These are phyloP conservation scores for Metarhizium sp. DNA, from an alignment of 2,329 filamentous ascomycete species.

Conservation along the genomic window DNA sequence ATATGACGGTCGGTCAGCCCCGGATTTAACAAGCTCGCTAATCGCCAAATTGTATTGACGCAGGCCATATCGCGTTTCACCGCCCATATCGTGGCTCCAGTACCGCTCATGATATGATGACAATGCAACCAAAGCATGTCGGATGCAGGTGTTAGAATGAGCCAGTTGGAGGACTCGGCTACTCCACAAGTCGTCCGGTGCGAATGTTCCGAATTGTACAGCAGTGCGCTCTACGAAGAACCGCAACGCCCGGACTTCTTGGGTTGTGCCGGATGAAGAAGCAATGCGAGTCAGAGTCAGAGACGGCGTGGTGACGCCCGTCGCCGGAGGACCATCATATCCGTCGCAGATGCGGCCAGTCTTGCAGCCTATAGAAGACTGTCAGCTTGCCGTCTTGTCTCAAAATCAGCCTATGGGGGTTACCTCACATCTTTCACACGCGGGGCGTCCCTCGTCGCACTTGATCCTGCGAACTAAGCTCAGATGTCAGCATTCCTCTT, in stretches of 20 bases:
- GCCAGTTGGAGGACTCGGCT: constrained; percentile 6
- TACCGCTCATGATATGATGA: constrained; percentile 7
- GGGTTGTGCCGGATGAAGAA: neutral
- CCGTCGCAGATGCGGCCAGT: constrained; percentile 7
- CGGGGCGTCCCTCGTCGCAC: constrained; percentile 5
- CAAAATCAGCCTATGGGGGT: neutral
- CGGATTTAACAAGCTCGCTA: constrained; percentile 1
- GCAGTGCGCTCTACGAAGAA: constrained; percentile 6
- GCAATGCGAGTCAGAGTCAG: neutral
- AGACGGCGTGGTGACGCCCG: neutral
- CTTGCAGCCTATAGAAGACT: constrained; percentile 1
- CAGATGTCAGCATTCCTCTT: neutral
- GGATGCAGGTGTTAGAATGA: constrained; percentile 4
- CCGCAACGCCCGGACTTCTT: constrained; percentile 5
- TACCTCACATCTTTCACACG: constrained; percentile 5
- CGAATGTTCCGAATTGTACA: constrained; percentile 3
- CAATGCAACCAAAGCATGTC: constrained; percentile 7
- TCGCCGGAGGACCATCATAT: neutral
- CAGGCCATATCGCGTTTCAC: constrained; percentile 1
- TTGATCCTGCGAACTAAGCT: constrained; percentile 7
- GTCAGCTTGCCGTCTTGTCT: neutral
- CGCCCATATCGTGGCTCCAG: constrained; percentile 1
- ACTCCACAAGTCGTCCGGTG: constrained; percentile 6
- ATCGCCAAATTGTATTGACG: constrained; percentile 6
- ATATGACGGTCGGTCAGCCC: neutral